phyloP scores from a whole-genome alignment of 768 basidiomycete genomes.

The Solioccasus polychromus region DNA sequence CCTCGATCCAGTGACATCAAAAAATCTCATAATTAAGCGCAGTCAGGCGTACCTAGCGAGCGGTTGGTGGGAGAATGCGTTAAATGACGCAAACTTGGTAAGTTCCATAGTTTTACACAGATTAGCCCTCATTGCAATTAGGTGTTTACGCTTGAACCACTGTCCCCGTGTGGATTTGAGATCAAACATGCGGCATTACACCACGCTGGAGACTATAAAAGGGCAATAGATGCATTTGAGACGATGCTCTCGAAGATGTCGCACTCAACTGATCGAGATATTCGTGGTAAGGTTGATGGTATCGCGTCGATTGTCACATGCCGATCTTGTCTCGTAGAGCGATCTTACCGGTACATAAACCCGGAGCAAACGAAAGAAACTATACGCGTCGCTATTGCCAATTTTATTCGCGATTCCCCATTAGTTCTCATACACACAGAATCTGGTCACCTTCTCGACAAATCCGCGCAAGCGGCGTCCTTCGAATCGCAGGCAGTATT shows the following conservation, averaged over 20 bases:
- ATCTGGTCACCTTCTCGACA: no score
- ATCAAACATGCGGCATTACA: not conserved
- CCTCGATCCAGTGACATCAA: not conserved
- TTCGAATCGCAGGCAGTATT: no score
- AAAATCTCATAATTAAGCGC: conserved; percentile 5
- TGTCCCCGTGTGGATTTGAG: not conserved
- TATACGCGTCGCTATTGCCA: no score
- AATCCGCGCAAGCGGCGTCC: no score
- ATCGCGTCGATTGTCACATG: no score
- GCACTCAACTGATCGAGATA: not conserved
- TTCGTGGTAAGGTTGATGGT: no score
- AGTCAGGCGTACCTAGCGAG: not conserved
- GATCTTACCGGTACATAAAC: no score
- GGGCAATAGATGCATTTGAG: not conserved
- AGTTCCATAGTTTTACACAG: not conserved
- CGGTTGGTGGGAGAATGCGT: conserved; percentile 1
- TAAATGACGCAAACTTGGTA: conserved; percentile 4
- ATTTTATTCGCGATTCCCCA: no score
- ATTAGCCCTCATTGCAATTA: not conserved
- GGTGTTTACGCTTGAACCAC: not conserved
- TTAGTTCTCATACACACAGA: no score
- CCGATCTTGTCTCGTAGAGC: no score
- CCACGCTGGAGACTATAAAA: not conserved
- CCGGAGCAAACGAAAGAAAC: no score
- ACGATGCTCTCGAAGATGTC: not conserved